Evolutionary conservation across 2,329 filamentous ascomycete species (phyloP), one percentile per base, ranked within the genome.

Genomic region (Pestalotiopsis sp.): DNA sequence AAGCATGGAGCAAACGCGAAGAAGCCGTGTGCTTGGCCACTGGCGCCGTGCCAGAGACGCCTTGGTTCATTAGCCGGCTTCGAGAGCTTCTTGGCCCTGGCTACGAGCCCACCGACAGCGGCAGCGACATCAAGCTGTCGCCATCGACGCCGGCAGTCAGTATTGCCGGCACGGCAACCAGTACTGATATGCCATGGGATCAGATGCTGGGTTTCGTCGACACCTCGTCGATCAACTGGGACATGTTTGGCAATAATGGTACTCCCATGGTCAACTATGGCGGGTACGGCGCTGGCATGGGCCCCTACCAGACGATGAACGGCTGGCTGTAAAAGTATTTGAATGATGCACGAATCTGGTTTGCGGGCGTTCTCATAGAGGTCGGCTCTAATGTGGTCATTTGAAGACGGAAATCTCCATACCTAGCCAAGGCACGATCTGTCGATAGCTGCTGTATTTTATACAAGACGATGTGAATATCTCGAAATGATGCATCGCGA

Each of bases 1-100:
- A 83, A 71, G 87, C 84, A 0, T 90, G 87, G 87, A 82, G 78
- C 69, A 78, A 76, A n/a, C 83, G 87, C 12, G 85, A 87, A 71
- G 78, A 79, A 39, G 76, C 81, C 0, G 76, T 86, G 14, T 70
- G 72, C 2, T 75, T 80, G 58, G 68, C 72, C 49, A 75, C 73
- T 4, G 84, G 85, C 0, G 73, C 76, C 20, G 65, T 73, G 1
- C 78, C 84, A 14, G 77, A 83, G 17, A 79, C 78, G 17, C 87
- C 87, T 0, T 71, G 72, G 3, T 88, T 82, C 61, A 81, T 90
- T 49, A 72, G 76, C 20, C 83, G 79, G 52, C 78, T 89, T 12
- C 82, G 81, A 57, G 75, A 80, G 1, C 72, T 80, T 23, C 75
- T 87, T 27, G 83, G 84, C 7, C 74, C 75, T 45, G 77, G 78